Evolutionary conservation across 139 green algal species (phyloP).

Genomic region (Chlamydomonas schloesseri): DNA sequence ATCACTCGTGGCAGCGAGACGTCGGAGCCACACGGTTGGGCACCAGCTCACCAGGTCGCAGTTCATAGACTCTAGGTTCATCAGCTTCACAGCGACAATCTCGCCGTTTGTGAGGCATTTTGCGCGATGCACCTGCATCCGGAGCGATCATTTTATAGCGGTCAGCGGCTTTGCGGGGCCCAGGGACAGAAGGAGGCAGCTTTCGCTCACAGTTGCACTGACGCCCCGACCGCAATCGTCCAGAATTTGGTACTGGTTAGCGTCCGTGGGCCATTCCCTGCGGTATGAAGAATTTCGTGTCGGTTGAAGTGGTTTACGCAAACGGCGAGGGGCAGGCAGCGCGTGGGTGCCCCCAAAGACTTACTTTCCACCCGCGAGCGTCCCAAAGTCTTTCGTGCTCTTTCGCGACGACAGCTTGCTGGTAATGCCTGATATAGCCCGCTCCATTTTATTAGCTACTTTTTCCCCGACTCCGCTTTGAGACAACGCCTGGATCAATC

Average conservation of each 20-base stretch:
- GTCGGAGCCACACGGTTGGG: too few species aligned
- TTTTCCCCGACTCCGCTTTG: too few species aligned
- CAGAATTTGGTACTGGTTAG: constrained; percentile 88
- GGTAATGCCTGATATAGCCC: constrained; percentile 37
- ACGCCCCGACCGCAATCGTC: constrained; percentile 95
- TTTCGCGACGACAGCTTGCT: constrained; percentile 48
- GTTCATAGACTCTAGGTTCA: constrained; percentile 96
- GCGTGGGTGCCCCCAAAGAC: neutral
- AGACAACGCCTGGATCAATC: too few species aligned
- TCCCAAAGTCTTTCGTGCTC: constrained; percentile 48
- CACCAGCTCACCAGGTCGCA: constrained; percentile 76
- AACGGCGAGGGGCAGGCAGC: neutral
- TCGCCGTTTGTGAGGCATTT: constrained; percentile 80
- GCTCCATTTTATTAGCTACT: constrained; percentile 10
- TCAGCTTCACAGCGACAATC: constrained; percentile 94
- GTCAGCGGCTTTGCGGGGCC: too few species aligned
- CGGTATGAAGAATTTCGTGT: neutral
- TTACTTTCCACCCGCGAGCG: constrained; percentile 43
- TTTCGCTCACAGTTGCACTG: constrained; percentile 86
- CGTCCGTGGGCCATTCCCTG: constrained; percentile 88
- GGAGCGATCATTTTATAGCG: too few species aligned
- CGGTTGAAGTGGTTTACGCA: neutral
- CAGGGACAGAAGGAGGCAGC: neutral
- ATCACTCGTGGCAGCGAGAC: too few species aligned
- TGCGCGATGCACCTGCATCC: constrained; percentile 84